Conservation (phyloP, 495 filamentous ascomycete genomes). For the Lichina pygmaea region DNA sequence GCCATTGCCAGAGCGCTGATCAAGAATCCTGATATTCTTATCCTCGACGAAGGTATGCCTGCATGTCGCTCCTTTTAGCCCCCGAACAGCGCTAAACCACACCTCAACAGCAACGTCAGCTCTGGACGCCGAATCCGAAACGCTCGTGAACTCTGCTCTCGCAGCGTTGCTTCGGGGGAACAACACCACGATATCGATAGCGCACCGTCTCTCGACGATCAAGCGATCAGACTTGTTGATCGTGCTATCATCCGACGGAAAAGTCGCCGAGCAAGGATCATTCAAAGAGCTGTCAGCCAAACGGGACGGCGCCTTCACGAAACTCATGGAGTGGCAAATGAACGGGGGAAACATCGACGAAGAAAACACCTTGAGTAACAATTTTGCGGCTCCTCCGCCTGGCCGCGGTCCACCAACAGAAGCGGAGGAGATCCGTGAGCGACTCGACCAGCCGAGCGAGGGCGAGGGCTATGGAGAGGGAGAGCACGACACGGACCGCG, state of each 20-base stretch:
- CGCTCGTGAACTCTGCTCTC: constrained; percentile 75
- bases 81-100: not conserved
- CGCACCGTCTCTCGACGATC: constrained; percentile 84
- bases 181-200: constrained; percentile 91
- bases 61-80: not conserved
- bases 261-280: constrained; percentile 68
- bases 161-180: constrained; percentile 51
- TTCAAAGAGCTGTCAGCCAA: constrained; percentile 50
- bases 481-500: no score
- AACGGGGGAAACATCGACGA: constrained; percentile 26
- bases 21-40: constrained; percentile 87
- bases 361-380: no score
- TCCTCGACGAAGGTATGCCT: constrained; percentile 46
- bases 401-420: constrained; percentile 6
- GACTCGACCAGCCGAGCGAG: constrained; percentile 6
- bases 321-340: constrained; percentile 98
- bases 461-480: no score
- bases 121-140: constrained; percentile 92
- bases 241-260: constrained; percentile 58
- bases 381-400: no score
- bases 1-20: constrained; percentile 86
- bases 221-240: constrained; percentile 85
- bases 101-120: constrained; percentile 39
- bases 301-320: constrained; percentile 58
- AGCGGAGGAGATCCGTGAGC: constrained; percentile 13